Evolutionary conservation across 2,329 filamentous ascomycete species (phyloP).

Genomic region (Sporothrix dimorphospora): DNA sequence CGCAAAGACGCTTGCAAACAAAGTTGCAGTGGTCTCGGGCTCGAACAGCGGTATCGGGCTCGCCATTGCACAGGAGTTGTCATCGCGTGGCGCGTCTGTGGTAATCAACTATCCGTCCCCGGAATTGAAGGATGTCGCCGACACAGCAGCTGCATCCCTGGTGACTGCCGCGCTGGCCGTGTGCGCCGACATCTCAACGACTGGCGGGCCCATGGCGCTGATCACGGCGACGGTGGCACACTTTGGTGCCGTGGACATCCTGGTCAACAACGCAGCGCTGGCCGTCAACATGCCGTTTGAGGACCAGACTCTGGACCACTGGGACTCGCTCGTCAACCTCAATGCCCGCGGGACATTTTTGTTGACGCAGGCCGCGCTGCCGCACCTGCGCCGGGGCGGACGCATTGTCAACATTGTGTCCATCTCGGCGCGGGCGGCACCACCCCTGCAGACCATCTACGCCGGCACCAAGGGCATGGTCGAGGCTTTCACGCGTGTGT

Average conservation of each 20-base stretch:
- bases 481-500: constrained; percentile 61
- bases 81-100: constrained; percentile 50
- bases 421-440: constrained; percentile 49
- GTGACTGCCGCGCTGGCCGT: constrained; percentile 43
- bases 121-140: constrained; percentile 38
- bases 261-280: constrained; percentile 37
- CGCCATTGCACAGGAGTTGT: constrained; percentile 49
- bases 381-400: constrained; percentile 47
- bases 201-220: constrained; percentile 43
- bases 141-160: constrained; percentile 39
- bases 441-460: constrained; percentile 31
- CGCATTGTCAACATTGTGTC: constrained; percentile 64
- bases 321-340: constrained; percentile 57
- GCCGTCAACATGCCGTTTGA: constrained; percentile 42
- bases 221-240: constrained; percentile 42
- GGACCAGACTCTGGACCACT: constrained; percentile 54
- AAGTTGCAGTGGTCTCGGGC: constrained; percentile 57
- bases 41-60: constrained; percentile 50
- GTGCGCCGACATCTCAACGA: constrained; percentile 47
- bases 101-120: constrained; percentile 54
- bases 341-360: constrained; percentile 60
- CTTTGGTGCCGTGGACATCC: constrained; percentile 29
- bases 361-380: constrained; percentile 56
- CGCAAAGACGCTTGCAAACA: constrained; percentile 38
- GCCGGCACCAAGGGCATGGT: constrained; percentile 51